Evolutionary conservation across 768 basidiomycete genomes (phyloP), one percentile per base, ranked within the genome.

Genomic region (Mycena metata): DNA sequence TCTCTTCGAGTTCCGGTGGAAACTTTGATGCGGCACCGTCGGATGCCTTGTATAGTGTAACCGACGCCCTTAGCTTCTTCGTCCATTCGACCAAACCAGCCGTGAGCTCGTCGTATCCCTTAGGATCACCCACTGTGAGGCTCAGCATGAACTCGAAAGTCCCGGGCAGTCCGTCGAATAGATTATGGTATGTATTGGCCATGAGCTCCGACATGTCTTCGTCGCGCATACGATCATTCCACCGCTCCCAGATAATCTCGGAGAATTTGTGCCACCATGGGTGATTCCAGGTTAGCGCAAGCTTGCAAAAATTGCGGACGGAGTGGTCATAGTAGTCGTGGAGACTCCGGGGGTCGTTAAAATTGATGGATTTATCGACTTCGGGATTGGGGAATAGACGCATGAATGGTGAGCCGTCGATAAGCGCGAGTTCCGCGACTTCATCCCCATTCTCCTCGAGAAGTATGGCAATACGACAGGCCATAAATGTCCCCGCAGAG

Each of bases 341-440:
- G 26, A 46, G 58, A 15, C 16, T 47, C 26, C 46, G 16, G 6
- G 58, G 30, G 30, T 59, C 58, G 58, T 12, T 33, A 19, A 59
- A 59, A 15, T 59, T 33, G 23, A 43, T 11, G 26, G 43, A 57
- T 16, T n/a, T 2, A 41, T 43, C 41, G 39, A 57, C 30, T 17
- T 17, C 52, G 7, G 42, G 41, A 19, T 24, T 41, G 21, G 45
- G 58, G n/a, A 19, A 11, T 5, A 59, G 13, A 43, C 1, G 17
- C 10, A 23, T 5, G 33, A 59, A 47, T 7, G 58, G 58, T 8
- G 58, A 59, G n/a, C n/a, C 47, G 21, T 59, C 58, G 24, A 59
- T 59, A 33, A 59, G 43, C 19, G 58, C 58, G 45, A 59, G 43
- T 47, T 59, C 45, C n/a, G 47, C 15, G 5, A 59, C 58, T 6